Conservation (phyloP, 2,329 filamentous ascomycete genomes). For the Botrytis fragariae region DNA sequence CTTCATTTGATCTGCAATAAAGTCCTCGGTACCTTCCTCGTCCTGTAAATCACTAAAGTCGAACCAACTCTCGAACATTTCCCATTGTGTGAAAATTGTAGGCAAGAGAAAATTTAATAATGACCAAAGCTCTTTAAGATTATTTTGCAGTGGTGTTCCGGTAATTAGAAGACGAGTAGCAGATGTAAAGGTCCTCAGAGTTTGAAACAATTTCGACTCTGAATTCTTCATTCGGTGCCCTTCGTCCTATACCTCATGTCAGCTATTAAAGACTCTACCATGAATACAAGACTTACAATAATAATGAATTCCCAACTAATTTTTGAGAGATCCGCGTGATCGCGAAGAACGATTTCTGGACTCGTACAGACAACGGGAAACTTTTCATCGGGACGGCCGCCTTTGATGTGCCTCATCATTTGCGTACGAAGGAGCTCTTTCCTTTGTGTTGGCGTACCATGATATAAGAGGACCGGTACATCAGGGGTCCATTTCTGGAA, state of each 20-base stretch:
- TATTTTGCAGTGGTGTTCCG: slow-evolving; percentile 93
- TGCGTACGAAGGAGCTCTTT: slow-evolving; percentile 69
- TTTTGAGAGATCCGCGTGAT: slow-evolving; percentile 74
- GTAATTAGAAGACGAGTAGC: slow-evolving; percentile 91
- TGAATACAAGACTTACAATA: slow-evolving; percentile 56
- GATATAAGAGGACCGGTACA: slow-evolving; percentile 87
- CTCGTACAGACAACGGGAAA: slow-evolving; percentile 94
- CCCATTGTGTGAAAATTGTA: slow-evolving; percentile 87
- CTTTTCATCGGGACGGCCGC: slow-evolving; percentile 54
- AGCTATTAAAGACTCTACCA: background rate
- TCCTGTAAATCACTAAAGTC: slow-evolving; percentile 92
- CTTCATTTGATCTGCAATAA: slow-evolving; percentile 75
- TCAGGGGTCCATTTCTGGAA: slow-evolving; percentile 86
- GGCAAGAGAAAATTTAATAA: slow-evolving; percentile 90
- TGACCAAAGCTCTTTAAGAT: slow-evolving; percentile 92
- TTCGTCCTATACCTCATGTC: slow-evolving; percentile 63
- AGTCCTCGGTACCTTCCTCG: slow-evolving; percentile 72
- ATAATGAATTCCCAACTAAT: slow-evolving; percentile 98
- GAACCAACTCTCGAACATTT: slow-evolving; percentile 94
- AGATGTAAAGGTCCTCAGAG: slow-evolving; percentile 83
- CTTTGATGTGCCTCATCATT: slow-evolving; percentile 67
- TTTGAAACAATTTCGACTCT: slow-evolving; percentile 86
- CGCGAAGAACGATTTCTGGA: slow-evolving; percentile 93
- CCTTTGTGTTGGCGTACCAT: slow-evolving; percentile 78
- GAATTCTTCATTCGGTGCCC: slow-evolving; percentile 97